Evolutionary conservation across 176 grass and related monocot species (phyloP).

Genomic region (Triticum dicoccoides): DNA sequence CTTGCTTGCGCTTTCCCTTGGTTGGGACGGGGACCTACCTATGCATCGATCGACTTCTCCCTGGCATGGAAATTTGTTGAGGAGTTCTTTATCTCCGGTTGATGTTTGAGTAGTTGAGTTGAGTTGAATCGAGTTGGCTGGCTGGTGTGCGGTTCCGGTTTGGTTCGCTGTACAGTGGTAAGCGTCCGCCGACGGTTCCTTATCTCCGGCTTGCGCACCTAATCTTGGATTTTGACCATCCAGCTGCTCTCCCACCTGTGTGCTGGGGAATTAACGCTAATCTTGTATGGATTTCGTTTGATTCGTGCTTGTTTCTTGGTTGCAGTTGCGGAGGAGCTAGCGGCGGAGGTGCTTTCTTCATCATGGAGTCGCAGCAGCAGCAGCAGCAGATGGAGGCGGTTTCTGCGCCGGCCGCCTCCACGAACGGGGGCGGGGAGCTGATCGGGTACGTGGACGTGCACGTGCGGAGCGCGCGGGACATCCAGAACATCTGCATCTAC

Average conservation of each 20-base stretch:
- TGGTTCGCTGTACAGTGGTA: constrained; percentile 15
- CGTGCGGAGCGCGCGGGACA: constrained; percentile 83
- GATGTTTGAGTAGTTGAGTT: neutral
- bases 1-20: neutral
- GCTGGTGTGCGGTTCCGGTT: neutral
- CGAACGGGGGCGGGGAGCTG: constrained; percentile 38
- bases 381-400: constrained; percentile 24
- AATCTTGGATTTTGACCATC: constrained; percentile 39
- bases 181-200: constrained; percentile 37
- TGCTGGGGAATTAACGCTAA: neutral
- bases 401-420: neutral
- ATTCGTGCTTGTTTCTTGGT: constrained; percentile 20
- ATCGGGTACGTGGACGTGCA: constrained; percentile 83
- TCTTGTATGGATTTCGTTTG: constrained; percentile 21
- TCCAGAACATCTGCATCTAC: constrained; percentile 99
- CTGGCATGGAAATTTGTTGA: neutral
- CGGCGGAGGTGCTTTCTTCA: neutral
- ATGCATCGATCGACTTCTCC: neutral
- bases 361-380: constrained; percentile 51
- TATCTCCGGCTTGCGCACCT: constrained; percentile 29
- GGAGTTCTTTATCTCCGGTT: neutral
- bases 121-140: constrained; percentile 6
- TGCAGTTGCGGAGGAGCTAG: neutral
- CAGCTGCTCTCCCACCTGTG: constrained; percentile 31
- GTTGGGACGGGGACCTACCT: constrained; percentile 38